Conservation (phyloP, 306 rosid genomes). For the Sechiopsis laciniata region DNA sequence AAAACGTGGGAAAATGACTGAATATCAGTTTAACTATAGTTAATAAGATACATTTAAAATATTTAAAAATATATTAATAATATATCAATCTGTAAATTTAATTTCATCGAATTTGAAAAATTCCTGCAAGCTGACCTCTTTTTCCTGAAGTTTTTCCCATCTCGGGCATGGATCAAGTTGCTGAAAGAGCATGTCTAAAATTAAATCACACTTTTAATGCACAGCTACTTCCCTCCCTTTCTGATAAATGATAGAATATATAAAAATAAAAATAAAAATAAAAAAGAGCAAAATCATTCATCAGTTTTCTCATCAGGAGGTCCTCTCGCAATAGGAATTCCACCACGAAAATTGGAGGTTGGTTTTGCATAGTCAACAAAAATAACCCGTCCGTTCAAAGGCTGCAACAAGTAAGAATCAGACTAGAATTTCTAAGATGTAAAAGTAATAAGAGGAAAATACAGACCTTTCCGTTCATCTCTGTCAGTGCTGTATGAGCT, state of each 20-base stretch:
- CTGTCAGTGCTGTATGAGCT: constrained; percentile 60
- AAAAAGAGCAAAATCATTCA: constrained; percentile 3
- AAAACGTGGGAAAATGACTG: background rate
- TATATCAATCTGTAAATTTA: background rate
- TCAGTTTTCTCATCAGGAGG: constrained; percentile 50
- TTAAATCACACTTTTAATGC: background rate
- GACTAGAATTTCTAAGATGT: background rate
- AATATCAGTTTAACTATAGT: background rate
- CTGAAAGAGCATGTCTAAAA: background rate
- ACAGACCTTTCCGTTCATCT: constrained; percentile 78
- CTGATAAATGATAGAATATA: background rate
- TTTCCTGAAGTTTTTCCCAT: background rate
- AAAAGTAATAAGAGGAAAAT: background rate
- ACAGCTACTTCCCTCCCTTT: constrained; percentile 10
- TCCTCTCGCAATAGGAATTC: constrained; percentile 78
- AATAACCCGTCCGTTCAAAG: constrained; percentile 74
- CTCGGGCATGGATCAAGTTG: background rate
- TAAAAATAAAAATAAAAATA: no score
- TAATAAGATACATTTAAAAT: background rate
- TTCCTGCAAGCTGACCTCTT: constrained; percentile 3
- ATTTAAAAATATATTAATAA: background rate
- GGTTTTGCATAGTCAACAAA: constrained; percentile 83
- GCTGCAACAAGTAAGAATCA: constrained; percentile 33
- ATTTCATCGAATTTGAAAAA: background rate
- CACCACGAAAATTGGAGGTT: constrained; percentile 24